Conservation (phyloP, 2,329 filamentous ascomycete species). For the Geosmithia putterillii region DNA sequence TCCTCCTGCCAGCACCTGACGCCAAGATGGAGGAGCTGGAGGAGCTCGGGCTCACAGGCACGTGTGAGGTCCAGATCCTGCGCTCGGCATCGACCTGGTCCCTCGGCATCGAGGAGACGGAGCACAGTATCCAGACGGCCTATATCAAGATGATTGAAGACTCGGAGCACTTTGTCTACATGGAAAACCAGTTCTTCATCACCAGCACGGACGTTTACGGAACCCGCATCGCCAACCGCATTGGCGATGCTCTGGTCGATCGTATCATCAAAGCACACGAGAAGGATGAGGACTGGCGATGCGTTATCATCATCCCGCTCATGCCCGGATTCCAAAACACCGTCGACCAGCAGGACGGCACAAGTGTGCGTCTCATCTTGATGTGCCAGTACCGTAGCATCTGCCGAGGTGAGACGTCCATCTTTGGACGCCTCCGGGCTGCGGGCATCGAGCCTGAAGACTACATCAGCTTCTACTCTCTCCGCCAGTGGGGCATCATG, state of each 20-base stretch:
- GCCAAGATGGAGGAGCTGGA: slow-evolving; percentile 79
- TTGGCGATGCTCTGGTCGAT: slow-evolving; percentile 88
- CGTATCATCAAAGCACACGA: slow-evolving; percentile 75
- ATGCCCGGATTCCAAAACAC: slow-evolving; percentile 99
- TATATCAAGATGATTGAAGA: slow-evolving; percentile 92
- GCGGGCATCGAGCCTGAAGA: slow-evolving; percentile 83
- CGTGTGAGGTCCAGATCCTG: slow-evolving; percentile 91
- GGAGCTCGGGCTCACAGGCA: slow-evolving; percentile 76
- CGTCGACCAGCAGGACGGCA: slow-evolving; percentile 86
- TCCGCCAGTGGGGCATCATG: slow-evolving; percentile 87
- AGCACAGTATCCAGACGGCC: slow-evolving; percentile 91
- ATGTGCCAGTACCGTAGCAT: slow-evolving; percentile 96
- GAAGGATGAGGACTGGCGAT: slow-evolving; percentile 82
- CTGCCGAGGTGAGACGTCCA: slow-evolving; percentile 80
- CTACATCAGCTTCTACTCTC: slow-evolving; percentile 88
- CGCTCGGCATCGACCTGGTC: slow-evolving; percentile 89
- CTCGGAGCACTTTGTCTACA: slow-evolving; percentile 95
- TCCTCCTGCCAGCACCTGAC: slow-evolving; percentile 86
- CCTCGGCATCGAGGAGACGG: slow-evolving; percentile 72
- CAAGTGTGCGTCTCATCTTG: slow-evolving; percentile 89
- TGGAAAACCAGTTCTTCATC: slow-evolving; percentile 98
- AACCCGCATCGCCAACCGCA: slow-evolving; percentile 80
- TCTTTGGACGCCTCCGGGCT: slow-evolving; percentile 74
- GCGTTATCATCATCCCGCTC: slow-evolving; percentile 79
- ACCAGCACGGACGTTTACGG: slow-evolving; percentile 83